Conservation (phyloP, 495 filamentous ascomycete genomes). For the Penicillium pancosmium region DNA sequence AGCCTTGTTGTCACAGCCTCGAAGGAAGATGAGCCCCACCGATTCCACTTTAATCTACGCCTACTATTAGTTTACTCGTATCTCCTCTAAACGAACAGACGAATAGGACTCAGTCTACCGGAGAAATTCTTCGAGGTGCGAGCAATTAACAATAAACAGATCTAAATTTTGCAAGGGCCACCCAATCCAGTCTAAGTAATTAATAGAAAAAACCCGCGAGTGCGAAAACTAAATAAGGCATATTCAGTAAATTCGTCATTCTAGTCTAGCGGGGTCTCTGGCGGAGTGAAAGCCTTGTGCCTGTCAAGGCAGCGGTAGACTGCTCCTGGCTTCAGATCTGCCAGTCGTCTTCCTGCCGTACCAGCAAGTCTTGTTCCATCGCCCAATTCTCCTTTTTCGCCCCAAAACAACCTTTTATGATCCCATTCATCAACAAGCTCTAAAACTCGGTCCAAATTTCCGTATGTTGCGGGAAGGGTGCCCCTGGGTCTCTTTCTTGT, state of each 20-base stretch:
- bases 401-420: slow-evolving; percentile 7
- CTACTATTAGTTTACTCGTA: not conserved
- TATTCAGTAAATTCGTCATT: not conserved
- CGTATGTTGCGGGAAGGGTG: slow-evolving; percentile 6
- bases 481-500: slow-evolving; percentile 6
- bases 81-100: not conserved
- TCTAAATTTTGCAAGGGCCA: too few species aligned
- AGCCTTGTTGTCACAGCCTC: not conserved
- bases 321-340: slow-evolving; percentile 4
- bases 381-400: slow-evolving; percentile 6
- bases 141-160: too few species aligned
- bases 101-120: not conserved
- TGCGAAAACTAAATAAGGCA: too few species aligned
- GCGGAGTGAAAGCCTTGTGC: not conserved
- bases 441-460: not conserved
- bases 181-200: too few species aligned
- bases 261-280: not conserved
- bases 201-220: too few species aligned
- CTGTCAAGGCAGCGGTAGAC: not conserved
- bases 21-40: not conserved
- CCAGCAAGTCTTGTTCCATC: slow-evolving; percentile 2
- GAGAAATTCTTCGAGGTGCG: not conserved
- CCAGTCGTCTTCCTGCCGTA: slow-evolving; percentile 3
- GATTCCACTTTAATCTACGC: not conserved
- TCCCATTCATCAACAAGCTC: slow-evolving; percentile 11